Evolutionary conservation across 2,329 filamentous ascomycete genomes (phyloP).

Genomic region (Tolypocladium inflatum): DNA sequence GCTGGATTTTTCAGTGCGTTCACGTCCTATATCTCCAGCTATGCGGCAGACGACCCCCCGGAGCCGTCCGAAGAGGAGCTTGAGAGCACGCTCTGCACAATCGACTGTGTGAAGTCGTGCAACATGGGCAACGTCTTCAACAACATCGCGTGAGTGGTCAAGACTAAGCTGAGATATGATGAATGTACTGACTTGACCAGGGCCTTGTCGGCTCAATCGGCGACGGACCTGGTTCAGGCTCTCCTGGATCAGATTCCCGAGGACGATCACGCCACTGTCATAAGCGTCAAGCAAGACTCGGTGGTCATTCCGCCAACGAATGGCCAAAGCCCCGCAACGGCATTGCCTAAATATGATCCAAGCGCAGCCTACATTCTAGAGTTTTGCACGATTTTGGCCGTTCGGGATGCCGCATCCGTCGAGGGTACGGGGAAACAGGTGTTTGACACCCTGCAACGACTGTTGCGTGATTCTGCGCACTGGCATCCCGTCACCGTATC

Average conservation of each 20-base stretch:
- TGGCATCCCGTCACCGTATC: conserved; percentile 80
- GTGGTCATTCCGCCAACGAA: conserved; percentile 53
- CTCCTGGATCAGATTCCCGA: conserved; percentile 82
- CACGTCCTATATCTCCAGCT: conserved; percentile 96
- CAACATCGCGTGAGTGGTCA: conserved; percentile 61
- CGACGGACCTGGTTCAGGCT: conserved; percentile 45
- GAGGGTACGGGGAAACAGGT: conserved; percentile 67
- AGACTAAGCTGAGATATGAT: background rate
- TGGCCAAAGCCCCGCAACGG: conserved; percentile 22
- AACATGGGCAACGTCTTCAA: conserved; percentile 72
- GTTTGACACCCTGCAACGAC: conserved; percentile 67
- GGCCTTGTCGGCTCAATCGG: conserved; percentile 23
- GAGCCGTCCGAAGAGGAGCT: conserved; percentile 96
- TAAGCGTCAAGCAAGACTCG: conserved; percentile 81
- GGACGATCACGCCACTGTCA: conserved; percentile 65
- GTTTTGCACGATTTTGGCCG: conserved; percentile 71
- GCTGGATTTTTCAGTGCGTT: conserved; percentile 87
- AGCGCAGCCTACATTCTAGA: conserved; percentile 85
- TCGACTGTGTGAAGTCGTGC: conserved; percentile 89
- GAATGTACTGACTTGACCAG: conserved; percentile 13
- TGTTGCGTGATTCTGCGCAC: conserved; percentile 69
- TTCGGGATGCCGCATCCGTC: conserved; percentile 66
- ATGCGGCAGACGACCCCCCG: conserved; percentile 93
- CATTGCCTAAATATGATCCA: conserved; percentile 67
- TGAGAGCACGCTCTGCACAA: conserved; percentile 87